Conservation (phyloP, 1,139 yeast species). For the Yamadazyma songkhlaensis region DNA sequence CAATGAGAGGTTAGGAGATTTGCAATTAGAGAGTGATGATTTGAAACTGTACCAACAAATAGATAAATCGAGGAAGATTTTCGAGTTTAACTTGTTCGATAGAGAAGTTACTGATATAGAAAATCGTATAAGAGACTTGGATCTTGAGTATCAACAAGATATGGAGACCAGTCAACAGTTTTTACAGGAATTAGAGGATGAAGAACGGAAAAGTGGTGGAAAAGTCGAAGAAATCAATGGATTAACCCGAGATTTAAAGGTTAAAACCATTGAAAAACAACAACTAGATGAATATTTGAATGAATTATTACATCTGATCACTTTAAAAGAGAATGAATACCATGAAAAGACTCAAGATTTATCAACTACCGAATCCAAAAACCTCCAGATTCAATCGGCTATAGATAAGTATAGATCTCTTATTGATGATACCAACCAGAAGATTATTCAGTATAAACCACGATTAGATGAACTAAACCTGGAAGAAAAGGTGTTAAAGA, state of each 20-base stretch:
- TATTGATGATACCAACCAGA: conserved; percentile 21
- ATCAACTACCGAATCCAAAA: conserved; percentile 16
- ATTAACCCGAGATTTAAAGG: conserved; percentile 33
- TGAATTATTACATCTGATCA: conserved; percentile 40
- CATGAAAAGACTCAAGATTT: conserved; percentile 23
- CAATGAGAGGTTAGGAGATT: conserved; percentile 68
- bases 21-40: conserved; percentile 79
- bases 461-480: conserved; percentile 34
- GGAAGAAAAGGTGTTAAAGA: conserved; percentile 41
- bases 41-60: conserved; percentile 64
- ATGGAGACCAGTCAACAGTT: conserved; percentile 45
- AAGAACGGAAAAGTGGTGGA: conserved; percentile 45
- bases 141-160: conserved; percentile 53
- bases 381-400: conserved; percentile 15
- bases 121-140: conserved; percentile 59
- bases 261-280: conserved; percentile 49
- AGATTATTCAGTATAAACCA: conserved; percentile 36
- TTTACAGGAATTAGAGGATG: conserved; percentile 42
- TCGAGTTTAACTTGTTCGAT: conserved; percentile 75
- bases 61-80: conserved; percentile 66
- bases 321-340: conserved; percentile 41
- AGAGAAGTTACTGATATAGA: conserved; percentile 67
- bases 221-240: conserved; percentile 48
- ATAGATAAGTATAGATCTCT: conserved; percentile 19
- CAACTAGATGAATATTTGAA: conserved; percentile 51